phyloP scores from a whole-genome alignment of 2,329 filamentous ascomycete species.

The Cladophialophora psammophila region DNA sequence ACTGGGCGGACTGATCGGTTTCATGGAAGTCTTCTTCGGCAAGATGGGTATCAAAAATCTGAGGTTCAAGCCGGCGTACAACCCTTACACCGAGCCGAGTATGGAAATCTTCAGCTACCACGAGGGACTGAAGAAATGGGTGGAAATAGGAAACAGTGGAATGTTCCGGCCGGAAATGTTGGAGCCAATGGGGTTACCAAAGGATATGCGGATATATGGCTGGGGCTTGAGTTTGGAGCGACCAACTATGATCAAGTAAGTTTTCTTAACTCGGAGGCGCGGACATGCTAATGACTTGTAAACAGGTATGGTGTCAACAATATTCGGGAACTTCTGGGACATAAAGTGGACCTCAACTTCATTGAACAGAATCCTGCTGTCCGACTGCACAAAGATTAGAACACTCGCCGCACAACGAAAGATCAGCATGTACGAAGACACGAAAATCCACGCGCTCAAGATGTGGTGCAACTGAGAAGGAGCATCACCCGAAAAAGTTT shows the following conservation, averaged over 20 bases:
- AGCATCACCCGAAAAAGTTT: not conserved
- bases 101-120: conserved; percentile 99
- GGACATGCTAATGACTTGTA: conserved; percentile 14
- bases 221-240: conserved; percentile 91
- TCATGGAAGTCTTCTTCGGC: conserved; percentile 94
- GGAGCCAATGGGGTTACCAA: conserved; percentile 90
- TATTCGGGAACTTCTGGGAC: conserved; percentile 88
- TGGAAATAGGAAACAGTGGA: conserved; percentile 97
- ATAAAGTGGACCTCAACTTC: conserved; percentile 94
- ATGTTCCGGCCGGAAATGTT: conserved; percentile 99
- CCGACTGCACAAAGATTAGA: conserved; percentile 81
- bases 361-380: conserved; percentile 92
- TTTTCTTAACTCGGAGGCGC: conserved; percentile 32
- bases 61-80: conserved; percentile 97
- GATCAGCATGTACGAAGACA: conserved; percentile 11
- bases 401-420: not conserved
- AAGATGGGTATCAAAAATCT: conserved; percentile 92
- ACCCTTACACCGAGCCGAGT: conserved; percentile 91
- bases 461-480: not conserved
- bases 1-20: conserved; percentile 88
- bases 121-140: conserved; percentile 84
- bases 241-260: conserved; percentile 96
- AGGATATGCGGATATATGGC: conserved; percentile 90
- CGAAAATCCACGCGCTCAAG: conserved; percentile 3
- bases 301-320: conserved; percentile 76